These are phyloP conservation scores for Boletus fagicola DNA, from an alignment of 768 basidiomycete species.

Conservation along the genomic window DNA sequence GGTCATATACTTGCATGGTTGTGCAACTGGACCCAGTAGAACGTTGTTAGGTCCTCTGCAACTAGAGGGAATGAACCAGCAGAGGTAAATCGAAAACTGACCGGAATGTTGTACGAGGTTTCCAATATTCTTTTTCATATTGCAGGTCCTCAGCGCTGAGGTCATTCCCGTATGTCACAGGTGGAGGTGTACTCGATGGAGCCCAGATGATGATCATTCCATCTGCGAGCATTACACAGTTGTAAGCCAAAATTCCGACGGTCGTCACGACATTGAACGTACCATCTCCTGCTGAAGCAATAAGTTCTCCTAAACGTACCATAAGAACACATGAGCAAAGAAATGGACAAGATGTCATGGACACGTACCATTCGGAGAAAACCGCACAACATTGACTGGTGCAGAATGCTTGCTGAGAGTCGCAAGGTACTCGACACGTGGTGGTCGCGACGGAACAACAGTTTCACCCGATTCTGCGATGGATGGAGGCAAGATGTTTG, in stretches of 20 bases:
- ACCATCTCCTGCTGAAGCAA: slow-evolving; percentile 99
- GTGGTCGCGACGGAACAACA: slow-evolving; percentile 48
- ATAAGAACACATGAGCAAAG: slow-evolving; percentile 3
- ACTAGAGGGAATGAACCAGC: neutral
- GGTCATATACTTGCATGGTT: slow-evolving; percentile 94
- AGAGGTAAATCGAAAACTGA: slow-evolving; percentile 34
- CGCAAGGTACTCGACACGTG: slow-evolving; percentile 95
- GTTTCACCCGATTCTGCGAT: slow-evolving; percentile 40
- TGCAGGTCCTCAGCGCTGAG: slow-evolving; percentile 73
- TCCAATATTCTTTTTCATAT: slow-evolving; percentile 95
- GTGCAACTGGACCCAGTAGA: slow-evolving; percentile 61
- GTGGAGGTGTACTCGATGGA: slow-evolving; percentile 68
- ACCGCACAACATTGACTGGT: slow-evolving; percentile 94
- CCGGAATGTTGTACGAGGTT: slow-evolving; percentile 82
- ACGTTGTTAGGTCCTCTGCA: slow-evolving; percentile 2
- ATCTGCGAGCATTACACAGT: slow-evolving; percentile 47
- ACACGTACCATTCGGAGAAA: slow-evolving; percentile 84
- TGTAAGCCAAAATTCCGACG: neutral
- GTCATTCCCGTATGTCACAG: slow-evolving; percentile 80
- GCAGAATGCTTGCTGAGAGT: slow-evolving; percentile 92
- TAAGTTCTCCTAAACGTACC: slow-evolving; percentile 63
- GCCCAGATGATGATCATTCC: slow-evolving; percentile 98
- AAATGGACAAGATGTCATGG: neutral
- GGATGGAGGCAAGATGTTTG: slow-evolving; percentile 74
- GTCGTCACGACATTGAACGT: slow-evolving; percentile 28